These are phyloP conservation scores for Cutaneotrichosporon cyanovorans DNA, from an alignment of 1,284 basidiomycete species.

Conservation along the genomic window DNA sequence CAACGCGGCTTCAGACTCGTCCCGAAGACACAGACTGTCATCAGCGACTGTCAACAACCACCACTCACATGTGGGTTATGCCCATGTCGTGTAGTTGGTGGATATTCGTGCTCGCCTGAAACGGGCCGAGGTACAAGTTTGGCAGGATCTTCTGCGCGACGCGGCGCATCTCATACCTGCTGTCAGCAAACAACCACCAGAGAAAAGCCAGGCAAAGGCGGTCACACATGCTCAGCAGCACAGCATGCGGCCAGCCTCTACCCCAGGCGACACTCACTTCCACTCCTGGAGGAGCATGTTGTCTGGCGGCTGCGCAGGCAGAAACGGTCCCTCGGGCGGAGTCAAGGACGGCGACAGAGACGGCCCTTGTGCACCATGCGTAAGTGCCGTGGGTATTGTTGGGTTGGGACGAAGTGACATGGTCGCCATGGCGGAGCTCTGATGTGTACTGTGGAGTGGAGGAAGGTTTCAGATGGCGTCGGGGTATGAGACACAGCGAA, in stretches of 20 bases:
- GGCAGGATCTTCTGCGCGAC: constrained; percentile 88
- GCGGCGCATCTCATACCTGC: constrained; percentile 86
- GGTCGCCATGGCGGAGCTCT: too few species aligned
- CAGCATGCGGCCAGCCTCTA: too few species aligned
- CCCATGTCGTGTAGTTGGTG: constrained; percentile 57
- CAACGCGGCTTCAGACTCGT: constrained; percentile 76
- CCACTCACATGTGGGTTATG: constrained; percentile 77
- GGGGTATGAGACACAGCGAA: too few species aligned
- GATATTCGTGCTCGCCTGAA: constrained; percentile 74
- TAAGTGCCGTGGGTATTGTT: too few species aligned
- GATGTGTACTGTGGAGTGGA: not conserved
- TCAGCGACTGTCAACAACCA: too few species aligned
- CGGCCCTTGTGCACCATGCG: not conserved
- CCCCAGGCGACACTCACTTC: constrained; percentile 11
- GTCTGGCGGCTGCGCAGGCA: constrained; percentile 9
- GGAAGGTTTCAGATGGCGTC: not conserved
- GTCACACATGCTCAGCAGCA: too few species aligned
- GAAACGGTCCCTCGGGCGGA: constrained; percentile 11
- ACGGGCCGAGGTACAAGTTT: constrained; percentile 74
- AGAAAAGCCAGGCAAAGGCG: not conserved
- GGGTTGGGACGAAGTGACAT: too few species aligned
- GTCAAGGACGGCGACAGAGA: not conserved
- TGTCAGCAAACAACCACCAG: constrained; percentile 1
- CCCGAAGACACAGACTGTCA: constrained; percentile 72
- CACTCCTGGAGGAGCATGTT: constrained; percentile 16